Conservation (phyloP, 768 basidiomycete genomes). For the Agrocybe praecox region DNA sequence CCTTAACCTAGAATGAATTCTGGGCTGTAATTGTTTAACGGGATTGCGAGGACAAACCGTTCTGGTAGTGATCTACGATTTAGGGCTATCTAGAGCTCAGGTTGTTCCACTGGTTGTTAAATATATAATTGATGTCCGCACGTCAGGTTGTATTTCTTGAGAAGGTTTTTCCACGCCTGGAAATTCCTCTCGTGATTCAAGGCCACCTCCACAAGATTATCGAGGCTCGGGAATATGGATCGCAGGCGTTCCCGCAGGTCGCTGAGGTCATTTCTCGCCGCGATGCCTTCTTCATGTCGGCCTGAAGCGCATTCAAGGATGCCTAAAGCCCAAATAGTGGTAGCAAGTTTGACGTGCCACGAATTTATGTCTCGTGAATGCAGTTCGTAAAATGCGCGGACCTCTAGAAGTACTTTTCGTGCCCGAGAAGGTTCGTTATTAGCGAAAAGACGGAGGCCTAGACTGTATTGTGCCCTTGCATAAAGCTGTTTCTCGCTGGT, state of each 20-base stretch:
- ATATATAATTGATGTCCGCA: not conserved
- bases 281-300: slow-evolving; percentile 8
- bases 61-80: not conserved
- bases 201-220: not conserved
- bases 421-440: too few relatives aligned
- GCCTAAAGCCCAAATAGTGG: not conserved
- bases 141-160: not conserved
- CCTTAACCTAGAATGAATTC: too few relatives aligned
- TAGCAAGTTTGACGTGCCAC: not conserved
- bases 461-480: too few relatives aligned
- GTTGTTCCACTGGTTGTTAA: too few relatives aligned
- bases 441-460: too few relatives aligned
- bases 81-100: too few relatives aligned
- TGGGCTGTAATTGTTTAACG: too few relatives aligned
- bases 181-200: not conserved
- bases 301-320: slow-evolving; percentile 7
- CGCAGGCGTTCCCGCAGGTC: not conserved
- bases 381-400: not conserved
- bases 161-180: not conserved
- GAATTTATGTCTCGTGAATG: slow-evolving; percentile 1
- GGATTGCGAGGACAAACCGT: too few relatives aligned
- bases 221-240: not conserved
- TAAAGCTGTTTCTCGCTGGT: too few relatives aligned
- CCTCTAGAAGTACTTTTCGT: not conserved
- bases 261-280: not conserved